These are phyloP conservation scores for Ophiobolus disseminans DNA, from an alignment of 2,329 filamentous ascomycete genomes.

Conservation along the genomic window DNA sequence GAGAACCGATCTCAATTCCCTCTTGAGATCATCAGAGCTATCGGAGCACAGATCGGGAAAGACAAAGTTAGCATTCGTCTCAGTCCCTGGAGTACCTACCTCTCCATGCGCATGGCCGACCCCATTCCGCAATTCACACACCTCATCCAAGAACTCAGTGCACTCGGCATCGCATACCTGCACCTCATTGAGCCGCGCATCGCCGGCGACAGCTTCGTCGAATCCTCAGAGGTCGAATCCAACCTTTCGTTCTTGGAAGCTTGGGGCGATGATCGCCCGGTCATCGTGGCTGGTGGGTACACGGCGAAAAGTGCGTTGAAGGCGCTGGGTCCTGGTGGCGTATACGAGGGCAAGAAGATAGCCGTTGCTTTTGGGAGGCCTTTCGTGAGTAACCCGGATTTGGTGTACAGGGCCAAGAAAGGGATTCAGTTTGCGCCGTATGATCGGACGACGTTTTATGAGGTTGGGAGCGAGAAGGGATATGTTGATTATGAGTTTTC, in stretches of 20 bases:
- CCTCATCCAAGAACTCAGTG: constrained; percentile 51
- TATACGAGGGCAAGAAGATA: constrained; percentile 46
- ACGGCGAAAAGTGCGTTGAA: constrained; percentile 40
- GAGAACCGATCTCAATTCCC: constrained; percentile 60
- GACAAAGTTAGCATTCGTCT: constrained; percentile 65
- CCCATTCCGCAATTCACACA: constrained; percentile 63
- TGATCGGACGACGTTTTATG: constrained; percentile 37
- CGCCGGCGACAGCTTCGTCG: constrained; percentile 48
- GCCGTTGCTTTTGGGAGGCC: constrained; percentile 54
- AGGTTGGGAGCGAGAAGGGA: constrained; percentile 17
- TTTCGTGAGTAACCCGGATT: constrained; percentile 56
- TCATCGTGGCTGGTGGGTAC: constrained; percentile 52
- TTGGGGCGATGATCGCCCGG: constrained; percentile 22
- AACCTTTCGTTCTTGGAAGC: constrained; percentile 8
- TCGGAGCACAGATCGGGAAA: constrained; percentile 58
- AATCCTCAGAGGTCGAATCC: constrained; percentile 13
- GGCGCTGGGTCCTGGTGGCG: constrained; percentile 19
- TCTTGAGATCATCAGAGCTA: constrained; percentile 60
- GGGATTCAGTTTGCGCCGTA: constrained; percentile 50
- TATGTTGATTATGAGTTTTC: constrained; percentile 18
- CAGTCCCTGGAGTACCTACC: constrained; percentile 66
- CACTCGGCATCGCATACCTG: constrained; percentile 58
- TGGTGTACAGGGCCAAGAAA: constrained; percentile 52
- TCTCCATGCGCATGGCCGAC: constrained; percentile 68
- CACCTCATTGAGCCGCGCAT: constrained; percentile 63